Evolutionary conservation across 164 flowering plant species (phyloP).

Genomic region (Piper longum): DNA sequence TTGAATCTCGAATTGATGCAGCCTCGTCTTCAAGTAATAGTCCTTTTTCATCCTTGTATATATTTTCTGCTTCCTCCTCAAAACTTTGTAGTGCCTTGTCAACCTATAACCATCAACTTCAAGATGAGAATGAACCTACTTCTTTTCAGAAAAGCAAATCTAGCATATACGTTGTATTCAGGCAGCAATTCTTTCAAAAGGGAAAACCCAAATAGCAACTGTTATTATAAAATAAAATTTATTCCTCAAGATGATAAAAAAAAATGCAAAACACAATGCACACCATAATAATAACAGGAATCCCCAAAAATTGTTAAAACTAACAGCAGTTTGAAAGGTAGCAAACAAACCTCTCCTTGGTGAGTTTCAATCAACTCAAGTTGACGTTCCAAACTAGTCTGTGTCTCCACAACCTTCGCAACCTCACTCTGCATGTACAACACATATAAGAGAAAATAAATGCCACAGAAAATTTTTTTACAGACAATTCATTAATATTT

Average conservation of each 20-base stretch:
- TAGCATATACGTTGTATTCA: too few species aligned
- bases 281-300: neutral
- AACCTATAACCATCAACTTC: conserved; percentile 36
- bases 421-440: conserved; percentile 57
- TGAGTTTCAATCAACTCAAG: conserved; percentile 94
- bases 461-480: too few species aligned
- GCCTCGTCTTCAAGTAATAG: conserved; percentile 85
- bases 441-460: too few species aligned
- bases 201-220: too few species aligned
- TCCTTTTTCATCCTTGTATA: conserved; percentile 85
- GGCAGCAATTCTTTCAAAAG: too few species aligned
- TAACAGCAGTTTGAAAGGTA: neutral
- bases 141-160: too few species aligned
- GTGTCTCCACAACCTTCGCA: conserved; percentile 91
- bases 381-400: conserved; percentile 63
- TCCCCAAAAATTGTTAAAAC: neutral
- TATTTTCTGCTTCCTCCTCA: conserved; percentile 88
- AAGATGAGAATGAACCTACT: neutral
- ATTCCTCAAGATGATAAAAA: too few species aligned
- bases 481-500: too few species aligned
- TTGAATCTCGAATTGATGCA: conserved; percentile 90
- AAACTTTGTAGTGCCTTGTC: conserved; percentile 87
- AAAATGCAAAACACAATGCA: neutral
- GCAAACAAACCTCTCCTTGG: conserved; percentile 63
- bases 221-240: too few species aligned